A percentile compares a stretch with the other conserved stretches of the same genome.
Conservation (phyloP, 306 rosid genomes). For the Medicago arabica region DNA sequence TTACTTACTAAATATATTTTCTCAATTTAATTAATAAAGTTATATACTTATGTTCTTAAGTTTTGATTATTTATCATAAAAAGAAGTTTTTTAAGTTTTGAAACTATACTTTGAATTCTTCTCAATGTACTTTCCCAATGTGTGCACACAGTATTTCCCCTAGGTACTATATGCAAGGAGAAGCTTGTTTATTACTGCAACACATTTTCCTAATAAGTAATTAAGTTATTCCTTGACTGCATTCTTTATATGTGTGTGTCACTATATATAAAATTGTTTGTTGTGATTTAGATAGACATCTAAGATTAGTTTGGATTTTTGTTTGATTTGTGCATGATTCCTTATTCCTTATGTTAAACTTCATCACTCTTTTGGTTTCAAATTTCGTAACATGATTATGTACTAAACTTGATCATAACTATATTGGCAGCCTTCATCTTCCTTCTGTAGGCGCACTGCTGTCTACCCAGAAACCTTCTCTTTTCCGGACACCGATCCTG, state of each 20-base stretch:
- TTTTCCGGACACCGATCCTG: conserved; percentile 67
- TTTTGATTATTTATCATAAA: too few species aligned
- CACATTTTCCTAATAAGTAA: too few species aligned
- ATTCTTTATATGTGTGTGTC: background rate
- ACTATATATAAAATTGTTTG: background rate
- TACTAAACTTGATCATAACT: conserved; percentile 38
- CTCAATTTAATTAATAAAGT: too few species aligned
- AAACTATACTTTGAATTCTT: too few species aligned
- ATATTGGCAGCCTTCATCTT: conserved; percentile 72
- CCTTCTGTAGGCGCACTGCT: conserved; percentile 58
- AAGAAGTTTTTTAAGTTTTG: too few species aligned
- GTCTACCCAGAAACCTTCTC: conserved; percentile 63
- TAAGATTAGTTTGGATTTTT: conserved; percentile 26
- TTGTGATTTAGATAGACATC: background rate
- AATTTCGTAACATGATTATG: conserved; percentile 21
- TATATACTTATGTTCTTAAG: too few species aligned
- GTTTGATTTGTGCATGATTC: conserved; percentile 3
- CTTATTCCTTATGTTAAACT: background rate
- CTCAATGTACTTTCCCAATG: too few species aligned
- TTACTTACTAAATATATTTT: too few species aligned
- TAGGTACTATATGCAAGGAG: too few species aligned
- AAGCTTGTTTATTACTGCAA: too few species aligned
- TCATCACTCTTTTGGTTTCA: conserved; percentile 18
- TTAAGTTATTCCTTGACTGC: too few species aligned
- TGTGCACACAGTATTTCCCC: too few species aligned